Evolutionary conservation across 176 grass and related monocot genomes (phyloP).

Genomic region (Triticum timopheevii): DNA sequence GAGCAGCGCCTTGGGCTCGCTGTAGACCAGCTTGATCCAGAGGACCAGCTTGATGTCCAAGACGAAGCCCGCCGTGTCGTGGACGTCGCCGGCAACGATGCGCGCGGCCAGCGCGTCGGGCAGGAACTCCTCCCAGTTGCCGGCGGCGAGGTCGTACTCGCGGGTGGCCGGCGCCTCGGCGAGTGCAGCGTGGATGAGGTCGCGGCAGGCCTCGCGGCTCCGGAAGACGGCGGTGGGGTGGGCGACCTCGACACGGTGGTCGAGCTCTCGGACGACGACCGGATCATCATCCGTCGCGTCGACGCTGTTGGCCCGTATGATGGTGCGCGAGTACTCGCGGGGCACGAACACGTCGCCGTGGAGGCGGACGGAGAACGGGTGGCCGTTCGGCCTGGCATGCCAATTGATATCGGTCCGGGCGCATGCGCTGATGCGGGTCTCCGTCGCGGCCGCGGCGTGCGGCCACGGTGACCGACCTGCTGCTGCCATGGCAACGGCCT

Average conservation of each 20-base stretch:
- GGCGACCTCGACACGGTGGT: background rate
- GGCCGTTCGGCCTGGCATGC: background rate
- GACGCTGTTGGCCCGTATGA: background rate
- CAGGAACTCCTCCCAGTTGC: background rate
- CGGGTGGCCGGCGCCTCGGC: background rate
- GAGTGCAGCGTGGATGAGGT: background rate
- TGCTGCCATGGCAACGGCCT: background rate
- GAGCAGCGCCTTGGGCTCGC: background rate
- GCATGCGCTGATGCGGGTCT: background rate
- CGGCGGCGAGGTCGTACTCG: background rate
- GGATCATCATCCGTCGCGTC: no score
- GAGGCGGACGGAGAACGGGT: background rate
- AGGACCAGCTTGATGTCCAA: background rate
- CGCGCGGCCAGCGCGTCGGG: no score
- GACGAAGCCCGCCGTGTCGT: background rate
- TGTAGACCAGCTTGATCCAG: background rate
- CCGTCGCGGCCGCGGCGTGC: background rate
- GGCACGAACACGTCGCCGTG: background rate
- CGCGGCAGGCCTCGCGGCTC: background rate
- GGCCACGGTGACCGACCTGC: background rate
- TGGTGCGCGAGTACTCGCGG: background rate
- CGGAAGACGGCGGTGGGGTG: background rate
- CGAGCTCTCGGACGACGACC: background rate
- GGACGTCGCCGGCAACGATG: no score
- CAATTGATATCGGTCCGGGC: no score